phyloP scores from a whole-genome alignment of 2,329 filamentous ascomycete genomes.

The Moelleriella libera region DNA sequence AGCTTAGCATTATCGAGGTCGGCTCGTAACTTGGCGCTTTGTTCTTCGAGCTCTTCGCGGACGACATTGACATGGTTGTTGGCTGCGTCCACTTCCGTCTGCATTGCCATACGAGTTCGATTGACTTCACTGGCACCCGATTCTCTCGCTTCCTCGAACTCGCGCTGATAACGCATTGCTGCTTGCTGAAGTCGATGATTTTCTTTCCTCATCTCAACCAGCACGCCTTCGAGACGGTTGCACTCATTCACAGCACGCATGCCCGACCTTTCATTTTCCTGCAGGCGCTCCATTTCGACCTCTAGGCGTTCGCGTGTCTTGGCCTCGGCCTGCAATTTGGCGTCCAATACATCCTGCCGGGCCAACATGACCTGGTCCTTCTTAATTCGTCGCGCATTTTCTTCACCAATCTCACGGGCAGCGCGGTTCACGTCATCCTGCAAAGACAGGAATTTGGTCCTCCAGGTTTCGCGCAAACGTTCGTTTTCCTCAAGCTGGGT shows the following conservation, averaged over 20 bases:
- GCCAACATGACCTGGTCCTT: constrained; percentile 69
- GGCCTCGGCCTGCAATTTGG: constrained; percentile 60
- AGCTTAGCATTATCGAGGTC: constrained; percentile 68
- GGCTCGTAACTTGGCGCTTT: constrained; percentile 55
- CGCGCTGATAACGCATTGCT: constrained; percentile 58
- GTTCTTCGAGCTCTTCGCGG: constrained; percentile 67
- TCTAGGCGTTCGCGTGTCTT: constrained; percentile 55
- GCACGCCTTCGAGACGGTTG: constrained; percentile 41
- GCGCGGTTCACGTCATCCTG: constrained; percentile 78
- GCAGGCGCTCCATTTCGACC: constrained; percentile 50
- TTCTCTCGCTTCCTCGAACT: constrained; percentile 74
- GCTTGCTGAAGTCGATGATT: constrained; percentile 60
- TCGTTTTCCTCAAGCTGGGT: constrained; percentile 77
- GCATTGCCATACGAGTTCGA: constrained; percentile 63
- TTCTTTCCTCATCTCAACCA: constrained; percentile 47
- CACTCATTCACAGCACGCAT: constrained; percentile 50
- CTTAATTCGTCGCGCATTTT: constrained; percentile 66
- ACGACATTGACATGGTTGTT: constrained; percentile 78
- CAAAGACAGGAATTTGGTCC: constrained; percentile 68
- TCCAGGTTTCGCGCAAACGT: constrained; percentile 70
- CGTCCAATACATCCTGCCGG: constrained; percentile 66
- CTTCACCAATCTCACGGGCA: constrained; percentile 65
- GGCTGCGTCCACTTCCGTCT: constrained; percentile 68
- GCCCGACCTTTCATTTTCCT: constrained; percentile 48
- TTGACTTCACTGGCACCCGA: constrained; percentile 68